These are phyloP conservation scores for Acanthamoeba divionensis DNA, from an alignment of 208 protist genomes.

Conservation along the genomic window DNA sequence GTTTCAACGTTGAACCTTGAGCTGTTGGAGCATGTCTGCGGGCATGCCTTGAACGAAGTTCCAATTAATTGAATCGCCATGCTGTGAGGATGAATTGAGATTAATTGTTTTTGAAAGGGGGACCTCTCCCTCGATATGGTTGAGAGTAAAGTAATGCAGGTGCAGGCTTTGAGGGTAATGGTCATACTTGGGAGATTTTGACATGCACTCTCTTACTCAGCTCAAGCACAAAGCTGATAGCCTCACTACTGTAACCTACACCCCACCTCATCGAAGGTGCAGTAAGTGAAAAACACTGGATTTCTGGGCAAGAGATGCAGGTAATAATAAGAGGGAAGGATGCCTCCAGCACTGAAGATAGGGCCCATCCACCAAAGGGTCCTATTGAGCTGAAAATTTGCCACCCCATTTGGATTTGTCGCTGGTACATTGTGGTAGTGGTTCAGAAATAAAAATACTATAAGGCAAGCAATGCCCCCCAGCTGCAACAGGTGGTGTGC, in stretches of 20 bases:
- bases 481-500: too few species aligned
- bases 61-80: background rate
- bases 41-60: background rate
- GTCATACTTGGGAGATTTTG: background rate
- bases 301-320: background rate
- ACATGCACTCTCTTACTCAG: slow-evolving; percentile 17
- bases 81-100: background rate
- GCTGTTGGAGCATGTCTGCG: background rate
- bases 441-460: too few species aligned
- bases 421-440: too few species aligned
- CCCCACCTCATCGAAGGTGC: background rate
- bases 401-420: too few species aligned
- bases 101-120: background rate
- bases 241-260: slow-evolving; percentile 39
- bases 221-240: slow-evolving; percentile 25
- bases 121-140: background rate
- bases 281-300: background rate
- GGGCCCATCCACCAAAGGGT: slow-evolving; percentile 46
- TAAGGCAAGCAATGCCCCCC: too few species aligned
- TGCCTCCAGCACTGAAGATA: slow-evolving; percentile 26
- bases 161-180: background rate
- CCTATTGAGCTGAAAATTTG: too few species aligned
- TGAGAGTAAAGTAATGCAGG: too few species aligned
- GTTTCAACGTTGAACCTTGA: background rate
- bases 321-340: background rate